Evolutionary conservation across 768 basidiomycete genomes (phyloP).

Genomic region (Boletus patriciae): DNA sequence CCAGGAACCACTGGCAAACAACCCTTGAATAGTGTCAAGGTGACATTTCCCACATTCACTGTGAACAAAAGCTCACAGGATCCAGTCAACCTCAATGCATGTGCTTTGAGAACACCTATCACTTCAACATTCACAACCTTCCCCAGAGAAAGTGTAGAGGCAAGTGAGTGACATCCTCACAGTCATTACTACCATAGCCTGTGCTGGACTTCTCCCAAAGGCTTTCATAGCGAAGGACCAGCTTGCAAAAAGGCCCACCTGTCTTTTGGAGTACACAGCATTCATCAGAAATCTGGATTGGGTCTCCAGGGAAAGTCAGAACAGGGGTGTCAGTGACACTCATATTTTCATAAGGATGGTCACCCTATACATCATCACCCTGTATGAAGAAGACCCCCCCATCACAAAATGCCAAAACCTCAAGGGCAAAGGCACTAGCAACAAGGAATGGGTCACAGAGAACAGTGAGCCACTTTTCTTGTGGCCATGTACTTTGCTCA

Average conservation of each 20-base stretch:
- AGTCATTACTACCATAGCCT: not conserved
- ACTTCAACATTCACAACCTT: too few relatives aligned
- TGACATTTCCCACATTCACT: too few relatives aligned
- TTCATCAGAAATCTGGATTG: not conserved
- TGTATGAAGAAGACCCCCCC: not conserved
- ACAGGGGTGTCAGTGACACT: not conserved
- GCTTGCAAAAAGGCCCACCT: rapidly evolving
- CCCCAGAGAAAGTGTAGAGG: too few relatives aligned
- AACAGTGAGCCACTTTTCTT: not conserved
- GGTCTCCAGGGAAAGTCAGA: not conserved
- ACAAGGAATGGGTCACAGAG: not conserved
- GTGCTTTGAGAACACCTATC: too few relatives aligned
- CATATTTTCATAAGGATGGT: not conserved
- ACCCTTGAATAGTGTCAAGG: too few relatives aligned
- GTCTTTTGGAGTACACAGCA: not conserved
- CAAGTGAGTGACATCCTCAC: too few relatives aligned
- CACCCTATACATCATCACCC: not conserved
- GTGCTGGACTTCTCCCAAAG: not conserved
- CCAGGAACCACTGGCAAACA: too few relatives aligned
- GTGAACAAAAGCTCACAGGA: too few relatives aligned
- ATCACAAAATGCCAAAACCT: not conserved
- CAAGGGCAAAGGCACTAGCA: not conserved
- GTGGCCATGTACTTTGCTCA: too few relatives aligned
- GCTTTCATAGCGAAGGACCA: not conserved
- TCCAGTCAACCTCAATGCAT: too few relatives aligned